These are phyloP conservation scores for Acer negundo DNA, from an alignment of 345 rosid species.

Conservation along the genomic window DNA sequence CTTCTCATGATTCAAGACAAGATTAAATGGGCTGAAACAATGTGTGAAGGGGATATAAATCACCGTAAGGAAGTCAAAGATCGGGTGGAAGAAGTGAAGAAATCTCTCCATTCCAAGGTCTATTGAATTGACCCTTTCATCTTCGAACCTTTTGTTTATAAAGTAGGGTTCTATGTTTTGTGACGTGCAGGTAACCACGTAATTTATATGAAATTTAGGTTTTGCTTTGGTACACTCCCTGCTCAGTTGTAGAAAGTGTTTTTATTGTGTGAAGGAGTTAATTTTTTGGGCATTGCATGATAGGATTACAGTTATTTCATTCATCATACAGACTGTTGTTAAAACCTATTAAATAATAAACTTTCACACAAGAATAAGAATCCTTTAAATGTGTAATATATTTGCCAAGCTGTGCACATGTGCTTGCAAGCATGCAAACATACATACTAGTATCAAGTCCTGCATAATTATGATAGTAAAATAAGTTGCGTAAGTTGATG, in stretches of 20 bases:
- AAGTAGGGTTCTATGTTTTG: background rate
- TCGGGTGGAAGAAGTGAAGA: conserved; percentile 40
- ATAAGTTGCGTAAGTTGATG: background rate
- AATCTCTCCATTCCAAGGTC: conserved; percentile 41
- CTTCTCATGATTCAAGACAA: conserved; percentile 39
- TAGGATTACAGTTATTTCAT: background rate
- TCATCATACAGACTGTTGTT: background rate
- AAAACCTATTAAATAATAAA: background rate
- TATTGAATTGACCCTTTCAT: conserved; percentile 5
- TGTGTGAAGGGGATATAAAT: conserved; percentile 37
- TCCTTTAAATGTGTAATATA: background rate
- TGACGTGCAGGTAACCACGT: background rate
- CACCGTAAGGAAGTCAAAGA: conserved; percentile 39
- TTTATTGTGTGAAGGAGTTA: background rate
- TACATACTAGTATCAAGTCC: background rate
- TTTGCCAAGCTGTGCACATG: background rate
- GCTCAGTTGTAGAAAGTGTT: conserved; percentile 10
- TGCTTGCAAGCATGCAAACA: no score
- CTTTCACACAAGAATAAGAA: background rate
- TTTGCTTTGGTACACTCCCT: background rate
- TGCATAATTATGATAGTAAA: background rate
- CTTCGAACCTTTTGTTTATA: background rate
- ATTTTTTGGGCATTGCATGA: background rate
- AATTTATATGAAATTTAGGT: background rate
- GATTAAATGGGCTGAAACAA: conserved; percentile 50